phyloP scores from a whole-genome alignment of 2,329 filamentous ascomycete species.

The Amphichorda felina region DNA sequence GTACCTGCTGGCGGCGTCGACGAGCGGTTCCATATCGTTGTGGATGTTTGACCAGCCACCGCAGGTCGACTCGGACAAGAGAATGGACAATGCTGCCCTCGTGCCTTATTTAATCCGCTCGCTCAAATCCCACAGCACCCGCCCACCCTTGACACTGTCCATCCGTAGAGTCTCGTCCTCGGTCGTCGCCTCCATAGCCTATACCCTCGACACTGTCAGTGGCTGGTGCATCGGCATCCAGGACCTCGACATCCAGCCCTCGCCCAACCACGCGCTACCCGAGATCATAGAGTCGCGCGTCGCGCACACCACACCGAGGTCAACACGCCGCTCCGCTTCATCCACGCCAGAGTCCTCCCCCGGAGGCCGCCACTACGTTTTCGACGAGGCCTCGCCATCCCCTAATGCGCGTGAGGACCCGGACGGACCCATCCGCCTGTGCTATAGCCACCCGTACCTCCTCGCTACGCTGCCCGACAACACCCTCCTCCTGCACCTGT shows the following conservation, averaged over 20 bases:
- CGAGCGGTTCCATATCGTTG: constrained; percentile 60
- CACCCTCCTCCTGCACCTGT: constrained; percentile 71
- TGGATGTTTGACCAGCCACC: constrained; percentile 47
- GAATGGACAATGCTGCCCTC: constrained; percentile 5
- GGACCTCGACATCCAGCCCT: constrained; percentile 55
- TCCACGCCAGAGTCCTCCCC: constrained; percentile 3
- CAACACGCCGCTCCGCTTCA: constrained; percentile 10
- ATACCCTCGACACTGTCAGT: constrained; percentile 64
- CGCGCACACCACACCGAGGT: constrained; percentile 21
- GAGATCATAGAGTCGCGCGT: constrained; percentile 22
- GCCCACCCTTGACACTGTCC: constrained; percentile 70
- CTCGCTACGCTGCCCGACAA: constrained; percentile 79
- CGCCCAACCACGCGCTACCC: constrained; percentile 11
- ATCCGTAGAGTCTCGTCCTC: constrained; percentile 52
- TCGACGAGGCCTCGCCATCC: background rate
- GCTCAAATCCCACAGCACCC: constrained; percentile 68
- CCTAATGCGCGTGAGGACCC: background rate
- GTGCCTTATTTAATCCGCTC: constrained; percentile 45
- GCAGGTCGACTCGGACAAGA: background rate
- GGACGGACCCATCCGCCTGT: constrained; percentile 48
- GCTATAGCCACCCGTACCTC: constrained; percentile 73
- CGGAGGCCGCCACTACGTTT: background rate
- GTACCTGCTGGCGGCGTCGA: constrained; percentile 69
- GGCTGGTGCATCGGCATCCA: constrained; percentile 92
- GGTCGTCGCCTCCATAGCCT: constrained; percentile 75